Evolutionary conservation across 257 asterid genomes (phyloP), one percentile per base, ranked within the genome.

Genomic region (Fraxinus americana): DNA sequence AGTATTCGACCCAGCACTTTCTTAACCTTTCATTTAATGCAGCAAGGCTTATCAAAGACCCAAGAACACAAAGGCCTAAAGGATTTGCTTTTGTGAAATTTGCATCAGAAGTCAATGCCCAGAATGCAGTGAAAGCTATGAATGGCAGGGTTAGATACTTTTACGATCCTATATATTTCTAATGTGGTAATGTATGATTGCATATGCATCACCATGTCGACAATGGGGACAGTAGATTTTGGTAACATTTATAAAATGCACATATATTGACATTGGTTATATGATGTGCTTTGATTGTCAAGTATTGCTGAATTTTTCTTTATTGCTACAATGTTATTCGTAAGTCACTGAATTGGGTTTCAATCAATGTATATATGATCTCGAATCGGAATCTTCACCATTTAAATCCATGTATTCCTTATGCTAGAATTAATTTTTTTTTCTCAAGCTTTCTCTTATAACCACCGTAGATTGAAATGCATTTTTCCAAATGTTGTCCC

Each of bases 61-160:
- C 91, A 29, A 81, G 54, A 66, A 91, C 93, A 3, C 92, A 75
- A 74, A 86, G 97, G 85, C 91, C 86, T 13, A 90, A 90, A 79
- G 97, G 98, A 70, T 94, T 90, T 80, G 96, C 92, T 74, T 94
- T 94, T 73, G 92, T 91, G 34, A 85, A 76, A 82, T 92, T 90
- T 84, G 89, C 72, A 7, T 82, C 91, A 8, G 93, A 89, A 75
- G 50, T 79, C 43, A 90, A 89, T 77, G 97, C 92, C 10, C 90
- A 77, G 59, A 88, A 86, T 68, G 97, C 97, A 7, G 69, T 87
- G 66, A 88, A 78, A 78, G 85, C 94, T 80, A 77, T 94, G 89
- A 88, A 87, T 78, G 91, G 93, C 84, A 86, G 87, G 92, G 98
- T 93, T 83, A 41, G 5, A 23, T 59, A n/a, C 5, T 59, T 59